Base-by-base conservation (phyloP, 768 basidiomycete genomes). In the Cantharellus cinnabarinus region DNA sequence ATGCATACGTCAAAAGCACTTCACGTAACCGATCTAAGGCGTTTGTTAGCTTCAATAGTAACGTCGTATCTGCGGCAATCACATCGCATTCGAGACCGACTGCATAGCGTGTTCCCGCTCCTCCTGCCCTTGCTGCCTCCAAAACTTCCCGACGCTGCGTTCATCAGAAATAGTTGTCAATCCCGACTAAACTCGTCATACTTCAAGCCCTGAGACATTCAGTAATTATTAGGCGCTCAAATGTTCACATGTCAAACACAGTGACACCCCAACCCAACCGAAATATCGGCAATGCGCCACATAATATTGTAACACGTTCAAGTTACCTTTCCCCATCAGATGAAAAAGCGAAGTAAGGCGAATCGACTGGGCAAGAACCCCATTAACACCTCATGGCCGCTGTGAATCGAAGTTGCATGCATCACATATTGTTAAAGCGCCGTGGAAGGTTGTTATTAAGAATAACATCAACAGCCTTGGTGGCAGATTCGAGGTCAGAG, bases 81-180 rank as follows among this genome's bases (percentile, higher is more conserved):
- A 89, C 75, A 64, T 89, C 86, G 76, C 79, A 89, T 64, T 89
- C 85, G 4, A 82, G 67, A 4, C 83, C 85, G 1, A 80, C 70
- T 2, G 75, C 67, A 66, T 83, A 85, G 39, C 42, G 35, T 10
- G 15, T 7, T 40, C 14, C 35, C 14, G 52, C 10, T 29, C 20
- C 20, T 7, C 73, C 70, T 7, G 41, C 20, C 53, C 61, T 65
- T 42, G 53, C 77, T 2, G 72, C 68, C 0, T 75, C 70, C 2
- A 89, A n/a, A 75, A 60, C 74, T 73, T 20, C 70, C 69, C 2
- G 75, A 69, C 0, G 86, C 85, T 64, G 85, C 81, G 4, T 75
- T 70, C 74, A 89, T 79, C 41, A 29, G 20, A 29, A 29, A 29
- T 29, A 29, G 20, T 29, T 29, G 20, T 29, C 20, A 29, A 29